Conservation (phyloP, 176 grass and related monocot genomes). For the Elaeis guineensis region DNA sequence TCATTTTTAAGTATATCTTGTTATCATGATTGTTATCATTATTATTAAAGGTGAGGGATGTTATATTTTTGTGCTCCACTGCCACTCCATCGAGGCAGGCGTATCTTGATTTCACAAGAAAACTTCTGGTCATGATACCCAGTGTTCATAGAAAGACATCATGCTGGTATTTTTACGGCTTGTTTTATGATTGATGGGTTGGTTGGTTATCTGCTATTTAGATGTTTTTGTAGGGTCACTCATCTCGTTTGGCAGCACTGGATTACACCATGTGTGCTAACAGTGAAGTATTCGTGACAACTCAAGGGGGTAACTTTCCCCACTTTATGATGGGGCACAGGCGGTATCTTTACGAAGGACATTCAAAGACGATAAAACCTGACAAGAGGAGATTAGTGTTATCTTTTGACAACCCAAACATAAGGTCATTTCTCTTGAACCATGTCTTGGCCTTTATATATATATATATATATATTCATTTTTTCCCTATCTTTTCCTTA, state of each 20-base stretch:
- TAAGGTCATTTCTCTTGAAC: slow-evolving; percentile 35
- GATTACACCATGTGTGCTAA: slow-evolving; percentile 64
- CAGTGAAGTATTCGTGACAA: slow-evolving; percentile 70
- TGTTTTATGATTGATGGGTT: too few species aligned
- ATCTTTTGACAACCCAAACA: slow-evolving; percentile 53
- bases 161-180: too few species aligned
- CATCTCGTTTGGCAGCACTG: slow-evolving; percentile 69
- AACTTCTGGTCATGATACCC: too few species aligned
- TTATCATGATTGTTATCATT: too few species aligned
- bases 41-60: too few species aligned
- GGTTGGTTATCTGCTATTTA: slow-evolving; percentile 5
- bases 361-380: slow-evolving; percentile 74
- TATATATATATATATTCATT: too few species aligned
- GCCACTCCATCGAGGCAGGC: too few species aligned
- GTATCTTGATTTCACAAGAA: too few species aligned
- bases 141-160: too few species aligned
- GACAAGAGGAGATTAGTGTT: slow-evolving; percentile 73
- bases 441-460: not conserved
- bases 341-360: slow-evolving; percentile 57
- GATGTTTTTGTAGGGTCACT: slow-evolving; percentile 45
- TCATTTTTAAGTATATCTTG: too few species aligned
- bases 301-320: slow-evolving; percentile 93
- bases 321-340: slow-evolving; percentile 89
- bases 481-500: too few species aligned
- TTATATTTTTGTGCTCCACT: too few species aligned